A percentile compares a stretch with the other conserved stretches of the same genome.
Evolutionary conservation across 169 alveolate species (phyloP).

Genomic region (Cryptosporidium viatorum): DNA sequence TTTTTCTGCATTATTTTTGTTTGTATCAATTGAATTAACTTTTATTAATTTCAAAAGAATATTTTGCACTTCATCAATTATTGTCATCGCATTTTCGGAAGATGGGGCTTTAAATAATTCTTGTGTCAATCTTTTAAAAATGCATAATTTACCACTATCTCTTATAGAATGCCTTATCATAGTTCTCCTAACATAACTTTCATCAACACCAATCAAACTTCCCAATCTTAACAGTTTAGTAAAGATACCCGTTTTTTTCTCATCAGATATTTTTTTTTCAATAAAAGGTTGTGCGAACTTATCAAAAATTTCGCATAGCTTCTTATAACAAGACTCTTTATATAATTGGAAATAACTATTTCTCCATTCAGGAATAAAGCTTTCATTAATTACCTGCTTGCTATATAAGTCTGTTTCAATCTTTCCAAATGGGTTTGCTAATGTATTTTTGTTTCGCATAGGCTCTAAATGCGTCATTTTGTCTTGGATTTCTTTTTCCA

Average conservation of each 20-base stretch:
- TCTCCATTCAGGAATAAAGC: constrained; percentile 26
- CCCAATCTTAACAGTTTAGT: constrained; percentile 61
- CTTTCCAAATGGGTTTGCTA: constrained; percentile 5
- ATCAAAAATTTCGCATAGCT: constrained; percentile 35
- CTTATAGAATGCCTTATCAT: constrained; percentile 26
- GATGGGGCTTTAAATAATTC: constrained; percentile 57
- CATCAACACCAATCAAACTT: constrained; percentile 63
- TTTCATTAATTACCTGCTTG: neutral
- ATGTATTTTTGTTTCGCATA: neutral
- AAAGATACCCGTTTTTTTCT: constrained; percentile 17
- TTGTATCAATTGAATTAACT: neutral
- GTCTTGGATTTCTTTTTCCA: neutral
- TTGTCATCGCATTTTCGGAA: constrained; percentile 42
- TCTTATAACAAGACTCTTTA: constrained; percentile 20
- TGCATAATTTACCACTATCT: neutral
- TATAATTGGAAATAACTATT: constrained; percentile 7
- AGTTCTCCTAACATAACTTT: constrained; percentile 51
- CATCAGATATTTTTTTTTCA: neutral
- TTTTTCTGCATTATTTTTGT: neutral
- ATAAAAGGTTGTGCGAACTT: constrained; percentile 3
- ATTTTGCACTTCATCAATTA: constrained; percentile 65
- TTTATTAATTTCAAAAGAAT: constrained; percentile 17
- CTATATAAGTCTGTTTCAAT: neutral
- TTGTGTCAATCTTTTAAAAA: constrained; percentile 31
- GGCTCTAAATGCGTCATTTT: neutral